Evolutionary conservation across 129 eudicot species (phyloP), one percentile per base, ranked within the genome.

Genomic region (Dittrichia graveolens): DNA sequence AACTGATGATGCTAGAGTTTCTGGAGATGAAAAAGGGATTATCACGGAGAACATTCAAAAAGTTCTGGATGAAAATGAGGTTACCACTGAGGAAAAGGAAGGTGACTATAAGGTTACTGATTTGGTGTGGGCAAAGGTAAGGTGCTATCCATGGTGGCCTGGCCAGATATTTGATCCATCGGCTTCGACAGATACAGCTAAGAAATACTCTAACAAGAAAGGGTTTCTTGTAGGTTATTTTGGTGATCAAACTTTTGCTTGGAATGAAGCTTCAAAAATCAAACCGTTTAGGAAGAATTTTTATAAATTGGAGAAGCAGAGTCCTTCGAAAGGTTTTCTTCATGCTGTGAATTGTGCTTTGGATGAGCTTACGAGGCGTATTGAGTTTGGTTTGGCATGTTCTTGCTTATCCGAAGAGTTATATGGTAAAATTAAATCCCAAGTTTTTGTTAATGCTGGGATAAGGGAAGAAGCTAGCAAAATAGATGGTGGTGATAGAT

Each of bases 121-220:
- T 89, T 42, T 92, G 53, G 94, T 92, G 37, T 92, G 97, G 97
- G 96, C 88, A 34, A 92, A 92, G 73, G 96, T 92, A 46, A 84
- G 69, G 86, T 81, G 86, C 50, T 92, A 91, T 74, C 97, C 92
- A 8, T 91, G 97, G 97, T 91, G 96, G 97, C 97, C 97, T 44
- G 97, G 91, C 5, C 94, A 92, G 78, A 83, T 92, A 81, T 81
- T 86, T 61, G 91, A 80, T 62, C 81, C 86, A n/a, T 81, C 85
- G 19, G 85, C 86, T 81, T 74, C 97, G 59, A 84, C 96, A 10
- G 84, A 86, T 3, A 81, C 79, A 61, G 96, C 96, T 35, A 81
- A 56, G 75, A 86, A 78, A 61, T 53, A 84, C 76, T 76, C 62
- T 1, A 85, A 79, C 72, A 83, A 78, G 18, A 84, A 76, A n/a